Base-by-base conservation (phyloP, 352 stramenopile genomes). In the Nothophytophthora sp. region DNA sequence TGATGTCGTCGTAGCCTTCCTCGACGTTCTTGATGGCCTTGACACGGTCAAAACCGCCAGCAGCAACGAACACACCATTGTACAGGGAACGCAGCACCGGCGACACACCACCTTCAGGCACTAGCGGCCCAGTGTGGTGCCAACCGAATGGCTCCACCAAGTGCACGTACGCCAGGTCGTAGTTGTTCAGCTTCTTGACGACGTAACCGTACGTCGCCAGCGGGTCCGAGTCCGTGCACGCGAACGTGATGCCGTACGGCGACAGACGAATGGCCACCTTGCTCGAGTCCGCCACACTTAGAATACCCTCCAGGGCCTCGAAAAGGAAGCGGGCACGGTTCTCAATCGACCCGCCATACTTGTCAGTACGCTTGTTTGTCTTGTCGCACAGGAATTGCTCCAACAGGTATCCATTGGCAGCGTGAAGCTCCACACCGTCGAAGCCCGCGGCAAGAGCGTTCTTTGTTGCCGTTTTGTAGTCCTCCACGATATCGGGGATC, bases 401-500 rank as follows among this genome's bases (percentile, higher is more conserved):
- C 42, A 98, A 60, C 24, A 98, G 59, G 51, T 97, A 98, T 10
- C 90, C 92, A 55, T 98, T 96, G 5, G 86, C 90, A 10, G 36
- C 38, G 63, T 97, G 92, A 25, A 98, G 55, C 50, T 97, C 85
- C 11, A 98, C 72, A n/a, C 88, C 88, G 46, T 98, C 90, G 51
- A 97, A 97, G 27, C 88, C 91, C 19, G 88, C 88, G 18, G 76
- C 55, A 20, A 88, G 75, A 2, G 76, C 70, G 16, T 76, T 77
- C 33, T 60, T 60, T 3, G 88, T 83, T 2, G 64, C 81, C 28
- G 70, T 57, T 16, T 69, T 65, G 63, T 85, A 97, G 42, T 92
- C 77, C 41, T 86, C 48, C 12, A 96, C 70, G 15, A 81, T 66
- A 7, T 44, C 30, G 27, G 72, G 52, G 54, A 97, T 92, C 24